Conservation (phyloP, 2,329 filamentous ascomycete genomes). For the Beauveria scarabaeidicola region DNA sequence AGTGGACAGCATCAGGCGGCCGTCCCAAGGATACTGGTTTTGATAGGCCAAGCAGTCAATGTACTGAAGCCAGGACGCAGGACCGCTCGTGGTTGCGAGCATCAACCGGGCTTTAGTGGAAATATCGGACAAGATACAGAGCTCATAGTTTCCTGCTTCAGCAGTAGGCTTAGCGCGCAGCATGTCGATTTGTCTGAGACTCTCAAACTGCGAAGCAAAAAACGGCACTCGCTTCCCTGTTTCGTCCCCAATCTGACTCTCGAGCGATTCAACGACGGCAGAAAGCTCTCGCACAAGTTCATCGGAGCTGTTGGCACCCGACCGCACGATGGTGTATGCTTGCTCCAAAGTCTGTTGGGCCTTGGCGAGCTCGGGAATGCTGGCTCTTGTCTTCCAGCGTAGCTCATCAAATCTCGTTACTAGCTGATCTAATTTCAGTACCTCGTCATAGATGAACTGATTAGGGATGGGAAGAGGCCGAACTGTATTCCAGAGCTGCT, state of each 20-base stretch:
- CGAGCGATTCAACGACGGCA: slow-evolving; percentile 43
- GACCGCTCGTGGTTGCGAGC: slow-evolving; percentile 24
- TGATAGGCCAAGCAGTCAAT: slow-evolving; percentile 39
- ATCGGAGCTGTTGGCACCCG: slow-evolving; percentile 30
- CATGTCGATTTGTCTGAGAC: slow-evolving; percentile 43
- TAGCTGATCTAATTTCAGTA: slow-evolving; percentile 45
- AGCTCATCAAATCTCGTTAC: slow-evolving; percentile 52
- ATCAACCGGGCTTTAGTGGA: slow-evolving; percentile 27
- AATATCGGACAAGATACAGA: slow-evolving; percentile 40
- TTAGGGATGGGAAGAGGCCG: slow-evolving; percentile 52
- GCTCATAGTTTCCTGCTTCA: slow-evolving; percentile 24
- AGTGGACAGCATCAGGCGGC: slow-evolving; percentile 35
- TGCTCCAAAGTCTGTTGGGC: slow-evolving; percentile 47
- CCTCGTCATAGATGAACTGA: slow-evolving; percentile 34
- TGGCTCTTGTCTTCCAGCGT: slow-evolving; percentile 48
- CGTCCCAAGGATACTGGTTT: slow-evolving; percentile 30
- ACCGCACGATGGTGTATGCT: slow-evolving; percentile 47
- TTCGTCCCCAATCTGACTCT: slow-evolving; percentile 35
- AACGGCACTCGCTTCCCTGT: slow-evolving; percentile 37
- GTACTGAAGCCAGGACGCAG: slow-evolving; percentile 35
- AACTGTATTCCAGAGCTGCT: slow-evolving; percentile 65
- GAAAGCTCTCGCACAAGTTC: slow-evolving; percentile 41
- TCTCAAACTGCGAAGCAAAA: slow-evolving; percentile 47
- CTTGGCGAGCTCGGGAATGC: slow-evolving; percentile 42
- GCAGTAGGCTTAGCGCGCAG: slow-evolving; percentile 23